Evolutionary conservation across 495 filamentous ascomycete species (phyloP).

Genomic region (Jackrogersella minutella): DNA sequence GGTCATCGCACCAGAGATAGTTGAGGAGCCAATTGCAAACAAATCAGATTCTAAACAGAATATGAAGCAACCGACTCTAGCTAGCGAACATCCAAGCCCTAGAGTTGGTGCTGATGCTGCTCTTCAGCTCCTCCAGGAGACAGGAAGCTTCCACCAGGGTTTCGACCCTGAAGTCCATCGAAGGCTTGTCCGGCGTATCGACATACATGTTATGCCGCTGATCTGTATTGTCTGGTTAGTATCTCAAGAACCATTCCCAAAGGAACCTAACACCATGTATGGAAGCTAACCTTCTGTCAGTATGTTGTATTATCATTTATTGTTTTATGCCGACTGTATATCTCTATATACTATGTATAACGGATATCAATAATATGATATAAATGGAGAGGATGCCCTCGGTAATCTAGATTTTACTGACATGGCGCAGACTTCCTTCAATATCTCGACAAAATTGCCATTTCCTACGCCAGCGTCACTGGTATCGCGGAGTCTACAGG

Average conservation of each 20-base stretch:
- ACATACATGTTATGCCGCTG: constrained; percentile 68
- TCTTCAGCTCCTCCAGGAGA: constrained; percentile 29
- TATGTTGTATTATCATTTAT: background rate
- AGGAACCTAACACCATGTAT: background rate
- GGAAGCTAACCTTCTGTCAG: background rate
- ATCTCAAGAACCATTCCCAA: background rate
- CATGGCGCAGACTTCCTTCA: constrained; percentile 62
- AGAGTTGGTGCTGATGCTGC: constrained; percentile 28
- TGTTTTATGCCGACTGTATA: background rate
- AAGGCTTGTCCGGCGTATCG: constrained; percentile 64
- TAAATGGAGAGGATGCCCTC: background rate
- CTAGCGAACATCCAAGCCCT: background rate
- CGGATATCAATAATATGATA: background rate
- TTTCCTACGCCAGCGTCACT: constrained; percentile 70
- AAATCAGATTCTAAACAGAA: constrained; percentile 7
- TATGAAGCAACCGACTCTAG: background rate
- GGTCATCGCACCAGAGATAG: background rate
- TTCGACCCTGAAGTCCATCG: constrained; percentile 50
- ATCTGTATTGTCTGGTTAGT: constrained; percentile 62
- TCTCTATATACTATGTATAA: too few species aligned
- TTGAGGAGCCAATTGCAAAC: background rate
- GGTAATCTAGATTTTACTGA: constrained; percentile 2
- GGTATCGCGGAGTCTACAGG: constrained; percentile 56
- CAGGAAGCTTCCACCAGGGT: constrained; percentile 16
- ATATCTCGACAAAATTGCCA: constrained; percentile 69